A percentile compares a stretch with the other conserved stretches of the same genome.
phyloP scores from a whole-genome alignment of 257 asterid genomes.

The Perilla frutescens region DNA sequence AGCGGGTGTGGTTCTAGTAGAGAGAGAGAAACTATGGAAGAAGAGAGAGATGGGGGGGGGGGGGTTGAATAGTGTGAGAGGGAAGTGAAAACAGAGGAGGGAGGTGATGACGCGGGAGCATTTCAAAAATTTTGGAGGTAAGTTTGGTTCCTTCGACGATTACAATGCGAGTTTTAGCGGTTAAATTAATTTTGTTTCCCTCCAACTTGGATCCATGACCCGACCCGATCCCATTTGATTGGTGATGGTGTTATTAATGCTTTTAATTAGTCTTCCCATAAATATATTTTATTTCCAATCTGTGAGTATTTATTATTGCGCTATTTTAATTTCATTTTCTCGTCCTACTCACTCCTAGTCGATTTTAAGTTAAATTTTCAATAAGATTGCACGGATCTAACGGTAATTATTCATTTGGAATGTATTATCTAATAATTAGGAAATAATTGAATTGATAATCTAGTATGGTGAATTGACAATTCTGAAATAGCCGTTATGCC shows the following conservation, averaged over 20 bases:
- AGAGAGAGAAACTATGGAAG: not conserved
- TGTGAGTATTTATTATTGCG: too few relatives aligned
- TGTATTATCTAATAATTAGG: too few relatives aligned
- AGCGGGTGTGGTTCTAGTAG: constrained; percentile 23
- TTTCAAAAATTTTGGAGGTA: constrained; percentile 50
- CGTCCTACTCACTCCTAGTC: too few relatives aligned
- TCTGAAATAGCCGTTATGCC: too few relatives aligned
- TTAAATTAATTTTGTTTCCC: constrained; percentile 41
- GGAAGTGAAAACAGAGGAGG: constrained; percentile 24
- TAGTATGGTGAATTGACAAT: too few relatives aligned
- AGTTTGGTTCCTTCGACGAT: not conserved
- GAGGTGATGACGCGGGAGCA: constrained; percentile 54
- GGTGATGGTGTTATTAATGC: not conserved
- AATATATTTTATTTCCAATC: too few relatives aligned
- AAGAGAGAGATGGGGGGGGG: not conserved
- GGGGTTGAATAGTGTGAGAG: not conserved
- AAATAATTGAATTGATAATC: too few relatives aligned
- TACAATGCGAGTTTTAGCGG: constrained; percentile 36
- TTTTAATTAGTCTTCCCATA: not conserved
- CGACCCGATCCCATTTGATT: not conserved
- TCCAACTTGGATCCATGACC: constrained; percentile 35
- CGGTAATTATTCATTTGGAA: too few relatives aligned
- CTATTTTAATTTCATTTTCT: too few relatives aligned
- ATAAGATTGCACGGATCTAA: too few relatives aligned
- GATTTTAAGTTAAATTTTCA: too few relatives aligned